These are phyloP conservation scores for Thinopyrum elongatum DNA, from an alignment of 176 grass and related monocot genomes.

Conservation along the genomic window DNA sequence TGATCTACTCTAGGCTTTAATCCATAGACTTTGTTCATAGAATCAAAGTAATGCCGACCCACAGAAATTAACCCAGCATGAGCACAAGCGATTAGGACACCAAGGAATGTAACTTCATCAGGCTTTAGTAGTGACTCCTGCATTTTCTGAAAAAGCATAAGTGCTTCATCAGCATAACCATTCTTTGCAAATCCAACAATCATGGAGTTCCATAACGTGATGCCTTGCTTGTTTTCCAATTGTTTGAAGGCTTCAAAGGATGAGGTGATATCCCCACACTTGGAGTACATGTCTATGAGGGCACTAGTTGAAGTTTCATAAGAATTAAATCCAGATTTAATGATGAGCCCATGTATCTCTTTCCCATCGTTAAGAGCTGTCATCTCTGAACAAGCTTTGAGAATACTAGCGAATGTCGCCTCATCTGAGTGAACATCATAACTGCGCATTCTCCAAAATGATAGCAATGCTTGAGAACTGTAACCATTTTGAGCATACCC, in stretches of 20 bases:
- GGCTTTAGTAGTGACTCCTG: constrained; percentile 43
- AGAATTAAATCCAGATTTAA: constrained; percentile 57
- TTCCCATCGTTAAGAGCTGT: constrained; percentile 43
- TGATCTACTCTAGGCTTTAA: constrained; percentile 63
- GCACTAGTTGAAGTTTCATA: constrained; percentile 48
- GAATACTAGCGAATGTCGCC: constrained; percentile 63
- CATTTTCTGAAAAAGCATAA: constrained; percentile 62
- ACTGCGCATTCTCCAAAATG: constrained; percentile 61
- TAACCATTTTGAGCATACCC: constrained; percentile 83
- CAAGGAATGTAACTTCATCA: constrained; percentile 66
- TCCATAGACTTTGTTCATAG: constrained; percentile 39
- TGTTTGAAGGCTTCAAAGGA: constrained; percentile 58
- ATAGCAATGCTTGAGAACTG: constrained; percentile 48
- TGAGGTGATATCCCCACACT: constrained; percentile 60
- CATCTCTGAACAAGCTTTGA: constrained; percentile 64
- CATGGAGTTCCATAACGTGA: constrained; percentile 71
- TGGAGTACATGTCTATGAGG: constrained; percentile 75
- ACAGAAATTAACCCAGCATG: constrained; percentile 58
- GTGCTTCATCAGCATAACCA: constrained; percentile 52
- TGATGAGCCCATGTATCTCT: constrained; percentile 54
- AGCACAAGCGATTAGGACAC: constrained; percentile 60
- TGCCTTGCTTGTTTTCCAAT: constrained; percentile 46
- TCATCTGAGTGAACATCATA: constrained; percentile 47
- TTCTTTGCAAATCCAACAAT: constrained; percentile 76
- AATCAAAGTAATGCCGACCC: constrained; percentile 50